Conservation (phyloP, 441 rosid species). For the Pelargonium fulgidum region DNA sequence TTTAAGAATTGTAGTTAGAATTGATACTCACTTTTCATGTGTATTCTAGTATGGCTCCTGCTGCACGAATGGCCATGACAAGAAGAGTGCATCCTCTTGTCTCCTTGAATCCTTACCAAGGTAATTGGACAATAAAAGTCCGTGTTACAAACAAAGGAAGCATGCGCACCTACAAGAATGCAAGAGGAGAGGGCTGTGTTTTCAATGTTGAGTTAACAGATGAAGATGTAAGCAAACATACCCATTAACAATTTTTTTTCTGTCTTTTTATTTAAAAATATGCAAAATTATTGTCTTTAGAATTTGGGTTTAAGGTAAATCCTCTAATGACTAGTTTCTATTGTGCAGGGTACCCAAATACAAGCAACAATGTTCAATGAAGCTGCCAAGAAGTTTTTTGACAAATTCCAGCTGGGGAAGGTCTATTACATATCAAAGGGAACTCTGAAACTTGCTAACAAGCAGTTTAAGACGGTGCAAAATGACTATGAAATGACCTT, state of each 20-base stretch:
- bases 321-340: not conserved
- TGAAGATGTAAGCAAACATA: conserved; percentile 59
- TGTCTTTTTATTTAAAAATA: not conserved
- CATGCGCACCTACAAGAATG: conserved; percentile 76
- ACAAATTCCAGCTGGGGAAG: conserved; percentile 70
- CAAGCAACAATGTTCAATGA: conserved; percentile 96
- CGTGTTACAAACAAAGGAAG: conserved; percentile 75
- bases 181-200: conserved; percentile 94
- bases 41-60: conserved; percentile 63
- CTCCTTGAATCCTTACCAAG: conserved; percentile 95
- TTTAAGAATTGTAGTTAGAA: not conserved
- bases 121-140: conserved; percentile 88
- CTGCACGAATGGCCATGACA: conserved; percentile 80
- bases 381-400: conserved; percentile 76
- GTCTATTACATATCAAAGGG: conserved; percentile 78
- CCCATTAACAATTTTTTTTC: not conserved
- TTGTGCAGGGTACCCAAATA: conserved; percentile 78
- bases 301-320: not conserved
- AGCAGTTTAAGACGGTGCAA: conserved; percentile 74
- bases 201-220: conserved; percentile 92
- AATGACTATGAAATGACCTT: conserved; percentile 92
- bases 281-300: too few species aligned
- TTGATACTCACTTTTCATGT: not conserved
- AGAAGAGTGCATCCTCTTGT: conserved; percentile 88
- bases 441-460: conserved; percentile 73